Evolutionary conservation across 2,329 filamentous ascomycete species (phyloP).

Genomic region (Ophiostoma sp.): DNA sequence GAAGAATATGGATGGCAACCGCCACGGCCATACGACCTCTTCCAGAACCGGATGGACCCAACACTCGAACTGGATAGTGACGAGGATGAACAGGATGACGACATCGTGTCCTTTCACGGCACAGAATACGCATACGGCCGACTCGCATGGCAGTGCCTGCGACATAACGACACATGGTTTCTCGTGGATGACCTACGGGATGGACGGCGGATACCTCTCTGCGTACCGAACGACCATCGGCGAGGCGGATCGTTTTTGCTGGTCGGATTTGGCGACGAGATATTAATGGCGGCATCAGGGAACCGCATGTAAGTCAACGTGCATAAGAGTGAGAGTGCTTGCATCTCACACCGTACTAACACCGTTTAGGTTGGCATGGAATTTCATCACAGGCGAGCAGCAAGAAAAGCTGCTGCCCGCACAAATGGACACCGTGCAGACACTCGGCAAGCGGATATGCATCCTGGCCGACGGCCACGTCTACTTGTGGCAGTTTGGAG

Average conservation of each 20-base stretch:
- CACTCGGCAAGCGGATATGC: slow-evolving; percentile 27
- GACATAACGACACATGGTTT: slow-evolving; percentile 8
- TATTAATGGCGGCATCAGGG: slow-evolving; percentile 22
- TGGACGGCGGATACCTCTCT: slow-evolving; percentile 8
- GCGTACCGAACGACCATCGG: slow-evolving; percentile 9
- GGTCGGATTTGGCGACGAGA: slow-evolving; percentile 25
- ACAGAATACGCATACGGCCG: slow-evolving; percentile 29
- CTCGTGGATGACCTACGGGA: slow-evolving; percentile 29
- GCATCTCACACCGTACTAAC: neutral
- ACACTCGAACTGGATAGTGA: neutral
- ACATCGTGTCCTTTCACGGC: neutral
- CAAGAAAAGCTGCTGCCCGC: slow-evolving; percentile 22
- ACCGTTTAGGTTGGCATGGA: slow-evolving; percentile 24
- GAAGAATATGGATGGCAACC: neutral
- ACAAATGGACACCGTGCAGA: slow-evolving; percentile 25
- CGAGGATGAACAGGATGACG: neutral
- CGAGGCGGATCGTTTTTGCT: slow-evolving; percentile 21
- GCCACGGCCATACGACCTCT: neutral
- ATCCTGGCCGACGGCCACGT: slow-evolving; percentile 23
- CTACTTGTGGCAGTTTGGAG: slow-evolving; percentile 26
- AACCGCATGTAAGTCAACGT: slow-evolving; percentile 22
- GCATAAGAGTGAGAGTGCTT: neutral
- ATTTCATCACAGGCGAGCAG: slow-evolving; percentile 25
- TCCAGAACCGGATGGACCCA: neutral
- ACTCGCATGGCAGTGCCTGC: slow-evolving; percentile 26